These are phyloP conservation scores for Trametes punicea DNA, from an alignment of 768 basidiomycete species.

Conservation along the genomic window DNA sequence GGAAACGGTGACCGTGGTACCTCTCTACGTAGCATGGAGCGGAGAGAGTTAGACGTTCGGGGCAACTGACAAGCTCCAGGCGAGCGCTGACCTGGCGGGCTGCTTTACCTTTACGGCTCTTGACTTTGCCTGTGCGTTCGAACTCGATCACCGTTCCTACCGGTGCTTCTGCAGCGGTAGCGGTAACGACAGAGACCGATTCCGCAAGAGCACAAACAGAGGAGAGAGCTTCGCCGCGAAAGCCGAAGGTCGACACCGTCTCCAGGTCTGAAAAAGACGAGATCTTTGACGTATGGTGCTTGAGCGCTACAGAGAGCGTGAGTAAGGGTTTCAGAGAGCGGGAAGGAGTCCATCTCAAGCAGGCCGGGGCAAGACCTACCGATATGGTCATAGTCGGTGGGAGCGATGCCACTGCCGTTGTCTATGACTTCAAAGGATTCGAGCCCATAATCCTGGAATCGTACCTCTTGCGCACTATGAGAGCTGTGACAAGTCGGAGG, in stretches of 20 bases:
- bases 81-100: slow-evolving; percentile 72
- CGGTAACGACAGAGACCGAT: slow-evolving; percentile 65
- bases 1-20: slow-evolving; percentile 75
- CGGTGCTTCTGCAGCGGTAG: slow-evolving; percentile 67
- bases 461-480: slow-evolving; percentile 57
- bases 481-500: neutral
- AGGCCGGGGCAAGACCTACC: slow-evolving; percentile 57
- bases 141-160: slow-evolving; percentile 79
- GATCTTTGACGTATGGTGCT: slow-evolving; percentile 94
- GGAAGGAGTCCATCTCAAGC: too few species aligned
- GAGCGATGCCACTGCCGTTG: slow-evolving; percentile 84
- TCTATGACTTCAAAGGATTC: slow-evolving; percentile 85
- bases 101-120: slow-evolving; percentile 49
- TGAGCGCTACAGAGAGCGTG: slow-evolving; percentile 53
- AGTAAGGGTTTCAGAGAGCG: neutral
- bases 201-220: slow-evolving; percentile 86
- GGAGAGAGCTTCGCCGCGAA: slow-evolving; percentile 93
- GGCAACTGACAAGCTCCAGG: neutral
- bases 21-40: slow-evolving; percentile 49
- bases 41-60: neutral
- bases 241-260: slow-evolving; percentile 81
- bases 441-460: slow-evolving; percentile 85
- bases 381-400: slow-evolving; percentile 71
- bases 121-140: slow-evolving; percentile 59
- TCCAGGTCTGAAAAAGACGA: slow-evolving; percentile 69